Base-by-base conservation (phyloP, 495 filamentous ascomycete genomes). In the Xylaria bambusicola region DNA sequence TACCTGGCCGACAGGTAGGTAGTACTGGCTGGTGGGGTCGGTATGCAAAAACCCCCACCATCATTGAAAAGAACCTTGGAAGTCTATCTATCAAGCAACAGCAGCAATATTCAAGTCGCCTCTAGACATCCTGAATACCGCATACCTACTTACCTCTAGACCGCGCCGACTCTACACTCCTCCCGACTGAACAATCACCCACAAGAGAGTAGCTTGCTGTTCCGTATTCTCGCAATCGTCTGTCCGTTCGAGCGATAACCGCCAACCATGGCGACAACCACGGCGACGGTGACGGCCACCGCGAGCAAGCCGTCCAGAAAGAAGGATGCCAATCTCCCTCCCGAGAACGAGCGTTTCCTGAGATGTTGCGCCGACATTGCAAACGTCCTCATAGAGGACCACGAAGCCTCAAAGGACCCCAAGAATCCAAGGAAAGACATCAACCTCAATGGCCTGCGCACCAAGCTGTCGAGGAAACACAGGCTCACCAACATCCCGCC, bases 351-450 rank as follows among this genome's bases (percentile, higher is more conserved):
- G 75, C 86, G 94, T 42, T 97, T 86, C 69, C 84, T 98, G 77
- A 84, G 91, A 64, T 92, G 91, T 50, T 98, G 95, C 73, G 93
- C 95, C 26, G 94, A 98, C 62, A 91, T 98, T 69, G 94, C 92
- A 31, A 92, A 86, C 75, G 88, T 87, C 44, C 85, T 98, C 47
- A 96, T 98, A 58, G 89, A 96, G 68, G 93, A 97, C 65, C 87
- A 93, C 69, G 94, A 98, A 73, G 77, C 88, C 18, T 79, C 86
- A 50, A 84, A 82, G 58, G 86, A 94, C 67, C 81, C 84, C 20
- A 84, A 81, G 31, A 85, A 83, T 62, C 85, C 86, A 2, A 86
- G 83, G 70, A 89, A 86, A 68, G 92, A 98, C 71, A 82, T 97
- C 73, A 98, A 98, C 71, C 85, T 98, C 64, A 98, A 98, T 75